These are phyloP conservation scores for Lithohypha guttulata DNA, from an alignment of 2,329 filamentous ascomycete species.

Conservation along the genomic window DNA sequence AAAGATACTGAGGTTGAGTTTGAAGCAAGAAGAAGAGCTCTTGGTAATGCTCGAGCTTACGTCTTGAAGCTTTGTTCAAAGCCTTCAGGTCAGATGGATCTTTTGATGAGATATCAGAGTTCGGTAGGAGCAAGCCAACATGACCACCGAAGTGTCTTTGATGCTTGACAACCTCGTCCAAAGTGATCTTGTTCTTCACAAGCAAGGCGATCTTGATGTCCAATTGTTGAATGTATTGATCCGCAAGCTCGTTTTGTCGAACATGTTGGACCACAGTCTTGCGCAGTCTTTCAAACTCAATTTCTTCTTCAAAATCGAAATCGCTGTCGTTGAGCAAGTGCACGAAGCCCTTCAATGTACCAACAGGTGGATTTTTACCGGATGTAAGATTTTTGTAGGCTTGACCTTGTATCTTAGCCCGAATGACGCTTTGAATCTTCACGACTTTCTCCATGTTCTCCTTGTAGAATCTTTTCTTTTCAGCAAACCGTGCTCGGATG, in stretches of 20 bases:
- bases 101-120: conserved; percentile 74
- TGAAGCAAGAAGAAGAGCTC: conserved; percentile 96
- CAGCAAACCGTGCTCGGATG: conserved; percentile 63
- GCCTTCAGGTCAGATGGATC: conserved; percentile 96
- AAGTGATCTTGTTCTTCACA: conserved; percentile 98
- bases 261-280: conserved; percentile 97
- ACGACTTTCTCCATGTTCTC: conserved; percentile 99
- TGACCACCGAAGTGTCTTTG: conserved; percentile 93
- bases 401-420: conserved; percentile 89
- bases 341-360: conserved; percentile 95
- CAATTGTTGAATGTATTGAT: conserved; percentile 95
- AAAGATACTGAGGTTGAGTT: conserved; percentile 90
- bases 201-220: conserved; percentile 98
- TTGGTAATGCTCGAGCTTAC: conserved; percentile 93
- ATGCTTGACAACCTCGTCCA: conserved; percentile 94
- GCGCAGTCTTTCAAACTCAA: conserved; percentile 87
- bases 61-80: conserved; percentile 88
- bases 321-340: conserved; percentile 96
- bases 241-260: conserved; percentile 88
- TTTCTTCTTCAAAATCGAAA: conserved; percentile 97
- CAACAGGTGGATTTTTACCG: conserved; percentile 92
- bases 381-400: conserved; percentile 95
- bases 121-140: conserved; percentile 72
- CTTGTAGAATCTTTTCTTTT: conserved; percentile 80
- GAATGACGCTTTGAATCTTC: conserved; percentile 95